Conservation (phyloP, 768 basidiomycete species). For the Russula compacta region DNA sequence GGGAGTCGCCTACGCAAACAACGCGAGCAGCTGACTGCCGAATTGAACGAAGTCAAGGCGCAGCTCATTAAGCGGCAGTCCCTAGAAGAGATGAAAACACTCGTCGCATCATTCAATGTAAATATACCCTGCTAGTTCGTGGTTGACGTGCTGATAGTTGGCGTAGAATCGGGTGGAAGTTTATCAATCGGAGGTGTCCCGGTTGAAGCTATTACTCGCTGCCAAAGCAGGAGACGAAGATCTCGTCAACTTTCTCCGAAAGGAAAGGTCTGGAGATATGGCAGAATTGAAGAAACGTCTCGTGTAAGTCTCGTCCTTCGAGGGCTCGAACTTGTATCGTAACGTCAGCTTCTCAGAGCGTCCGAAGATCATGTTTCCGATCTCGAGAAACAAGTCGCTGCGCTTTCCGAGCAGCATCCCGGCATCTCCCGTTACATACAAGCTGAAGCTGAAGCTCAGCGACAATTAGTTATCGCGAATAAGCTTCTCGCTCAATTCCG, state of each 20-base stretch:
- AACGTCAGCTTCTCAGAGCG: slow-evolving; percentile 30
- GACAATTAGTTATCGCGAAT: slow-evolving; percentile 38
- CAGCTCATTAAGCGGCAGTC: slow-evolving; percentile 17
- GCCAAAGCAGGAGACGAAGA: slow-evolving; percentile 64
- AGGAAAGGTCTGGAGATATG: slow-evolving; percentile 42
- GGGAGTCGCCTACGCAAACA: slow-evolving; percentile 15
- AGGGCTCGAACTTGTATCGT: not conserved
- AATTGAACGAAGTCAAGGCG: slow-evolving; percentile 18
- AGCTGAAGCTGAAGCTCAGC: slow-evolving; percentile 41
- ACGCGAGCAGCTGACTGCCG: slow-evolving; percentile 17
- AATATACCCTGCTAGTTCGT: not conserved
- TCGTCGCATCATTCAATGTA: slow-evolving; percentile 12
- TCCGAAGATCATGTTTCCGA: slow-evolving; percentile 42
- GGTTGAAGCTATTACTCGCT: slow-evolving; percentile 70
- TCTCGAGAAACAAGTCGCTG: slow-evolving; percentile 41
- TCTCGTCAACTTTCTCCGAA: slow-evolving; percentile 60
- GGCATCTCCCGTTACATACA: slow-evolving; percentile 44
- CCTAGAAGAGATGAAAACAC: slow-evolving; percentile 10
- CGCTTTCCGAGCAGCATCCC: slow-evolving; percentile 40
- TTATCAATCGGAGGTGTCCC: slow-evolving; percentile 60
- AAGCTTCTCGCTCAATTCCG: slow-evolving; percentile 54
- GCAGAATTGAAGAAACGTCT: slow-evolving; percentile 44
- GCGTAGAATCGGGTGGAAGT: slow-evolving; percentile 62
- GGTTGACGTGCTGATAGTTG: not conserved
- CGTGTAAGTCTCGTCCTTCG: slow-evolving; percentile 34